Evolutionary conservation across 2,329 filamentous ascomycete genomes (phyloP).

Genomic region (Microsporum canis): DNA sequence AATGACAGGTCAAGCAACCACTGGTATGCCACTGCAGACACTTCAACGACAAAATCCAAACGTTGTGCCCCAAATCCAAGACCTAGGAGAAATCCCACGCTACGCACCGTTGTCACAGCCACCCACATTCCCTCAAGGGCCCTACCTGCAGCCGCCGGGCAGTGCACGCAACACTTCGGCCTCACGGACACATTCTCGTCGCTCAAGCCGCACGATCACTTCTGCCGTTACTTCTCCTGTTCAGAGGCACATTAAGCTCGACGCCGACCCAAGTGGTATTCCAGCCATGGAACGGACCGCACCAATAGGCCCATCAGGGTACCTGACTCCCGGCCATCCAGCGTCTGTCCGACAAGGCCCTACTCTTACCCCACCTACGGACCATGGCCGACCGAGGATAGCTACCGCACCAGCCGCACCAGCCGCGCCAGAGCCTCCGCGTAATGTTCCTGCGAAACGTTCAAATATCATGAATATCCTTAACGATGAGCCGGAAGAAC

Average conservation of each 20-base stretch:
- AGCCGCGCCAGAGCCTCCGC: conserved; percentile 25
- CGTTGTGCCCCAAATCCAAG: conserved; percentile 5
- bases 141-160: conserved; percentile 21
- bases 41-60: conserved; percentile 2
- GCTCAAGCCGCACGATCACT: conserved; percentile 11
- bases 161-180: conserved; percentile 4
- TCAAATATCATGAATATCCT: conserved; percentile 41
- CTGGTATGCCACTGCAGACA: background rate
- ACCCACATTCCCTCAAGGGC: conserved; percentile 19
- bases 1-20: background rate
- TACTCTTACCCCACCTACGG: conserved; percentile 1
- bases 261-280: conserved; percentile 3
- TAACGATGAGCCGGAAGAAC: conserved; percentile 39
- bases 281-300: conserved; percentile 2
- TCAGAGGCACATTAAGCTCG: conserved; percentile 10
- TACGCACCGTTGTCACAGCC: conserved; percentile 12
- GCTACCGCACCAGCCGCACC: conserved; percentile 20
- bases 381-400: conserved; percentile 27
- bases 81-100: conserved; percentile 6
- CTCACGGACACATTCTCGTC: conserved; percentile 12
- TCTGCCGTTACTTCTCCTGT: conserved; percentile 12
- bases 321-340: conserved; percentile 4
- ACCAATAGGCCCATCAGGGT: conserved; percentile 5
- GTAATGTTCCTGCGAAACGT: conserved; percentile 36
- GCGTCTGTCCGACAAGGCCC: conserved; percentile 7